Evolutionary conservation across 331 rosid species (phyloP).

Genomic region (Rosa hybrid): DNA sequence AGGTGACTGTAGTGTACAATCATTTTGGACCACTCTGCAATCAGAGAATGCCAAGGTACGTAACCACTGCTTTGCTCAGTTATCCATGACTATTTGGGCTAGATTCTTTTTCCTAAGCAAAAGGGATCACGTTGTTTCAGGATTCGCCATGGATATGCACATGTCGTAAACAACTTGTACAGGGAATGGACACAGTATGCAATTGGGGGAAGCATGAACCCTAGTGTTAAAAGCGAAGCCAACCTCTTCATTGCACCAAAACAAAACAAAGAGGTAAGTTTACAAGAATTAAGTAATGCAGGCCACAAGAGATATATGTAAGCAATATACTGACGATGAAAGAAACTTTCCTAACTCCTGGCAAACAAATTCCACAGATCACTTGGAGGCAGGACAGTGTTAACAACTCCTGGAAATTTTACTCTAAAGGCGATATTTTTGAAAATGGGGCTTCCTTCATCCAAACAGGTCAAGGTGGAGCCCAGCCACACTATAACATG

Average conservation of each 20-base stretch:
- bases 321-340: background rate
- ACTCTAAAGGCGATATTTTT: constrained; percentile 39
- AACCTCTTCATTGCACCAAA: constrained; percentile 51
- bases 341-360: background rate
- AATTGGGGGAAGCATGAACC: constrained; percentile 62
- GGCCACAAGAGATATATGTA: background rate
- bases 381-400: constrained; percentile 36
- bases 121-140: background rate
- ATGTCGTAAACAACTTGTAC: constrained; percentile 51
- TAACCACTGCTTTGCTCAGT: background rate
- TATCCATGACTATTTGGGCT: background rate
- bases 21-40: constrained; percentile 61
- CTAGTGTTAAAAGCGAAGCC: constrained; percentile 54
- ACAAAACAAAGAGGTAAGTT: constrained; percentile 40
- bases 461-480: constrained; percentile 26
- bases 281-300: background rate
- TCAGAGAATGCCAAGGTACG: constrained; percentile 58
- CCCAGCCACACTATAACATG: constrained; percentile 39
- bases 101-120: background rate
- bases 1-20: constrained; percentile 43
- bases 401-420: constrained; percentile 30
- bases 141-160: constrained; percentile 52
- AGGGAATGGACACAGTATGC: constrained; percentile 52
- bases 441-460: constrained; percentile 51
- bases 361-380: constrained; percentile 23